Base-by-base conservation (phyloP, 345 rosid species). In the Eucalyptus regnans region DNA sequence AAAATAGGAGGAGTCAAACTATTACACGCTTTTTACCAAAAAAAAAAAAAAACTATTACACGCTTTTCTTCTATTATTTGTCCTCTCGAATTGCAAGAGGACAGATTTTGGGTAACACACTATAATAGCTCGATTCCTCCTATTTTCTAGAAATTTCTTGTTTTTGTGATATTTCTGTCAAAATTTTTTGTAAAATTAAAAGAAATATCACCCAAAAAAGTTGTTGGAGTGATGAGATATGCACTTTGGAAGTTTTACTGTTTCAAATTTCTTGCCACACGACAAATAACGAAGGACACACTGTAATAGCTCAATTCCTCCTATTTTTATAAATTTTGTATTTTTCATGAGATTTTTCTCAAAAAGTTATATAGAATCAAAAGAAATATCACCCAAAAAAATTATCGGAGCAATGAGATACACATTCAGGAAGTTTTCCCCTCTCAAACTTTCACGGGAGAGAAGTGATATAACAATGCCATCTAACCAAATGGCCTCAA, bases 1-100 rank as follows among this genome's bases (percentile, higher is more conserved):
- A 56, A 56, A 56, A 56, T 56, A 56, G 62, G 27, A 56, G 60
- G 12, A 9, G 27, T 56, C 29, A 23, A 23, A 56, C 12, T 56
- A 56, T 23, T 23, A 56, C 29, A 56, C 0, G 29, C 29, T 9
- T 23, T 3, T 23, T n/a, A n/a, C n/a, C n/a, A n/a, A n/a, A n/a
- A n/a, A n/a, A n/a, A n/a, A n/a, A n/a, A n/a, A n/a, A n/a, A 23
- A 23, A 56, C 12, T 56, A 56, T 23, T 23, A 56, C 29, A 56
- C 0, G 29, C 29, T 9, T 23, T 3, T 23, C 62, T 56, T 56
- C 3, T 56, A 1, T 56, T 23, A 22, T 23, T 4, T 56, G 29
- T 56, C 62, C 62, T 56, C 62, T 56, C 0, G 1, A 56, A 56
- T 56, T 1, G 62, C 62, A 23, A 23, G 23, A 56, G 62, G 29